These are phyloP conservation scores for Tylopilus microsporus DNA, from an alignment of 1,284 basidiomycete species.

Conservation along the genomic window DNA sequence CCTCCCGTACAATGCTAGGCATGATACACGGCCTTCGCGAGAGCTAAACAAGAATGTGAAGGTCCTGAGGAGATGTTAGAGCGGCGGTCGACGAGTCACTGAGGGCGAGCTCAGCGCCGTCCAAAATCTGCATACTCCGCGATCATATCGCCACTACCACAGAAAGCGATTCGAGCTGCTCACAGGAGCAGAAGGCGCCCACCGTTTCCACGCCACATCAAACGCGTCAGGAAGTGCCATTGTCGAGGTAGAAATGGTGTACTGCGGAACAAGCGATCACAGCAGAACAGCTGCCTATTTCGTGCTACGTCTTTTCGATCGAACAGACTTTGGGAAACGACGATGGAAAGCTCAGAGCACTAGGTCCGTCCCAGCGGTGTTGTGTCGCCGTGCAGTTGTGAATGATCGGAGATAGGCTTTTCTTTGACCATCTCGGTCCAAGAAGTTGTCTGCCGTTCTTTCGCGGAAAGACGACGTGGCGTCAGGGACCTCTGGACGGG, in stretches of 20 bases:
- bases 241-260: slow-evolving; percentile 10
- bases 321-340: slow-evolving; percentile 13
- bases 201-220: slow-evolving; percentile 15
- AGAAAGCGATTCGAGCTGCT: background rate
- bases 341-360: background rate
- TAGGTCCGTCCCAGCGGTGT: slow-evolving; percentile 36
- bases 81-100: background rate
- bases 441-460: slow-evolving; percentile 5
- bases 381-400: slow-evolving; percentile 38
- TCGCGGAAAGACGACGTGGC: slow-evolving; percentile 12
- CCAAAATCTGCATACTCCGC: slow-evolving; percentile 3
- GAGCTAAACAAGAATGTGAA: slow-evolving; percentile 39
- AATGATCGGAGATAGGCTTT: slow-evolving; percentile 35
- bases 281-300: slow-evolving; percentile 17
- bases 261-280: slow-evolving; percentile 2
- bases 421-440: slow-evolving; percentile 18
- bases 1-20: slow-evolving; percentile 75
- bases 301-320: slow-evolving; percentile 9
- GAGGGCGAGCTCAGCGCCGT: background rate
- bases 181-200: slow-evolving; percentile 25
- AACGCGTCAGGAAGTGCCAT: slow-evolving; percentile 9
- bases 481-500: background rate
- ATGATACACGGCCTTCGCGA: slow-evolving; percentile 63
- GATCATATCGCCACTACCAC: slow-evolving; percentile 9
- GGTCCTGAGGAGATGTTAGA: background rate